phyloP scores from a whole-genome alignment of 2,329 filamentous ascomycete genomes.

The Penicillium sp. region DNA sequence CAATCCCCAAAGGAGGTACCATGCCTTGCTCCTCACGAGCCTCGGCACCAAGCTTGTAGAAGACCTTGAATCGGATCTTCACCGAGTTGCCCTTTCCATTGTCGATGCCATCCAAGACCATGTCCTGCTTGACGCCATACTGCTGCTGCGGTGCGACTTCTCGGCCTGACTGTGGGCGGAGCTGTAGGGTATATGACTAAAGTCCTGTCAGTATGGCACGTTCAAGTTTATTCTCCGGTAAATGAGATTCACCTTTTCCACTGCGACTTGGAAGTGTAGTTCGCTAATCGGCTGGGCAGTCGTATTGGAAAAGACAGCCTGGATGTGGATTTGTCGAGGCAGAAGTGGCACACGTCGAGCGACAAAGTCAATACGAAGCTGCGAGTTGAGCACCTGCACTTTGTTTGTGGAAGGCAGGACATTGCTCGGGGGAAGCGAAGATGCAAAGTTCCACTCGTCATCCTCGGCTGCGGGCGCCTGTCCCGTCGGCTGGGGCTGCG shows the following conservation, averaged over 20 bases:
- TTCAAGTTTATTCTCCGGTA: neutral
- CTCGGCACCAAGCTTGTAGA: slow-evolving; percentile 69
- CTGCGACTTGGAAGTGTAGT: slow-evolving; percentile 87
- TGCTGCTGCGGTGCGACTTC: slow-evolving; percentile 70
- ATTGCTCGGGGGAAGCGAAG: slow-evolving; percentile 68
- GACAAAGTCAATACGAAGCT: slow-evolving; percentile 71
- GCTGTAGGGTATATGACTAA: slow-evolving; percentile 60
- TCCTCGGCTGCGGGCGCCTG: slow-evolving; percentile 59
- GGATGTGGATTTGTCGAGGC: slow-evolving; percentile 65
- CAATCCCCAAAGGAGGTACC: slow-evolving; percentile 75
- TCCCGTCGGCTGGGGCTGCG: slow-evolving; percentile 26
- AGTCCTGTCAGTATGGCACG: slow-evolving; percentile 3
- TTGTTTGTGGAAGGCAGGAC: slow-evolving; percentile 63
- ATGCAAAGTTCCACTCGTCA: slow-evolving; percentile 94
- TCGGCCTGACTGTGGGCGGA: slow-evolving; percentile 83
- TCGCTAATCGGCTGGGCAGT: slow-evolving; percentile 71
- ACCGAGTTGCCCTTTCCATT: slow-evolving; percentile 72
- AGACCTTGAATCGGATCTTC: slow-evolving; percentile 86
- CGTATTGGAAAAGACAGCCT: slow-evolving; percentile 82
- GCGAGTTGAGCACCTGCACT: slow-evolving; percentile 68
- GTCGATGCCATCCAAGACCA: slow-evolving; percentile 75
- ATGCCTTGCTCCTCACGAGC: slow-evolving; percentile 79
- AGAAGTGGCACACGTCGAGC: slow-evolving; percentile 61
- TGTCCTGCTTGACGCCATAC: slow-evolving; percentile 78
- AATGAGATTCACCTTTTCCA: slow-evolving; percentile 72